These are phyloP conservation scores for Fragaria iinumae DNA, from an alignment of 306 rosid genomes.

Conservation along the genomic window DNA sequence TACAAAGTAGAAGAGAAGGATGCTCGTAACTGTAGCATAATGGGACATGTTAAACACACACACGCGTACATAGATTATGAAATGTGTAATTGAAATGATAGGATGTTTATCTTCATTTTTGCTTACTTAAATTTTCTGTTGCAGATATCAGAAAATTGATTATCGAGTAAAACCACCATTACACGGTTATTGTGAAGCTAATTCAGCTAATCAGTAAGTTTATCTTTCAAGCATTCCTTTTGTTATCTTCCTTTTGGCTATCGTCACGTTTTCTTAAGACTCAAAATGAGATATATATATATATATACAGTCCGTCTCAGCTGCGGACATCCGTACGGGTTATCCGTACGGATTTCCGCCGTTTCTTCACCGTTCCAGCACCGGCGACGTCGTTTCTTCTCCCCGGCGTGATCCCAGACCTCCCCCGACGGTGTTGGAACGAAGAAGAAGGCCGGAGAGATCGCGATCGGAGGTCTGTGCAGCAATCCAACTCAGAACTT, in stretches of 20 bases:
- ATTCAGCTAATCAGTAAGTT: conserved; percentile 61
- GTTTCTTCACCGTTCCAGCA: too few relatives aligned
- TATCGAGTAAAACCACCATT: conserved; percentile 74
- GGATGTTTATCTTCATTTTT: conserved; percentile 13
- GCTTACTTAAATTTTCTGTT: conserved; percentile 20
- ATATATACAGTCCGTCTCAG: not conserved
- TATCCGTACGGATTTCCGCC: too few relatives aligned
- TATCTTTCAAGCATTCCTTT: conserved; percentile 12
- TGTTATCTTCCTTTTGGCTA: not conserved
- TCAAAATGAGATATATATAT: too few relatives aligned
- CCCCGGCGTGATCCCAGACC: too few relatives aligned
- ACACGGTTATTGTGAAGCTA: conserved; percentile 66
- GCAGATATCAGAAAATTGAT: conserved; percentile 84
- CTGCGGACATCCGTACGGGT: too few relatives aligned
- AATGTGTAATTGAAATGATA: not conserved
- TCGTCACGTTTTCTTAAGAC: conserved; percentile 15
- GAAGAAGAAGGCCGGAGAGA: too few relatives aligned
- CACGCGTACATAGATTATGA: not conserved
- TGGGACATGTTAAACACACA: not conserved
- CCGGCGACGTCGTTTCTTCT: too few relatives aligned
- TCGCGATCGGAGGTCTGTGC: too few relatives aligned
- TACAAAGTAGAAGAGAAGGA: not conserved
- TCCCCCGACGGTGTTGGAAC: too few relatives aligned
- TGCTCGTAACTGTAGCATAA: not conserved
- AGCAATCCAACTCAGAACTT: too few relatives aligned